Evolutionary conservation across 148 eudicot species (phyloP), one percentile per base, ranked within the genome.

Genomic region (Vaccinium macrocarpon): DNA sequence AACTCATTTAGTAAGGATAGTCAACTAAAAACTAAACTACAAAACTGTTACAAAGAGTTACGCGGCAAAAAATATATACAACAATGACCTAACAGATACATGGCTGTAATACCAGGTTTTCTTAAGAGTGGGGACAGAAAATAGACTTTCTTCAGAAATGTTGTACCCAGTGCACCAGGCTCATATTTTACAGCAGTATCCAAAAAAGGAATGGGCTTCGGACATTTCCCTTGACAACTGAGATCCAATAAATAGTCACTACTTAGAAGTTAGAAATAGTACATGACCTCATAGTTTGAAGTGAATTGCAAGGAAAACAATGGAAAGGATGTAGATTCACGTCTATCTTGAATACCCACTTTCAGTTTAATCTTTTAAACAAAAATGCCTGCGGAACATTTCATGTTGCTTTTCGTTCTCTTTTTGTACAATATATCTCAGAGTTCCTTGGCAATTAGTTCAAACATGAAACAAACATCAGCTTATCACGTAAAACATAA

Each of bases 331-430:
- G 76, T 72, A 72, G n/a, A 72, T 72, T 38, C 75, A 70, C 19
- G 8, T 78, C 42, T 64, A 51, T 27, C 59, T 74, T 23, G n/a
- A 27, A 51, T 6, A 32, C 46, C 46, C 46, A 55, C 66, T 35
- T 8, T 16, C 8, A 53, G 62, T 70, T 70, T 61, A 21, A 21
- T 25, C n/a, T 59, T 61, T 10, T 14, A 5, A 78, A 23, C 46
- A 53, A 78, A 53, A 4, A 27, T 3, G 32, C 1, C 2, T 18
- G 6, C 61, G 12, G 8, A 35, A 8, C 23, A 16, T 80, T 12
- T 56, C 13, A 48, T 25, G 25, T 48, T 25, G 73, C 76, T n/a
- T 64, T 48, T 81, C 75, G 23, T 81, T 49, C 38, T 81, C 55
- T 48, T 76, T 18, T n/a, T 19, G 46, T 7, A 25, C 14, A 11